Conservation (phyloP, 176 grass and related monocot species). For the Hordeum marinum region DNA sequence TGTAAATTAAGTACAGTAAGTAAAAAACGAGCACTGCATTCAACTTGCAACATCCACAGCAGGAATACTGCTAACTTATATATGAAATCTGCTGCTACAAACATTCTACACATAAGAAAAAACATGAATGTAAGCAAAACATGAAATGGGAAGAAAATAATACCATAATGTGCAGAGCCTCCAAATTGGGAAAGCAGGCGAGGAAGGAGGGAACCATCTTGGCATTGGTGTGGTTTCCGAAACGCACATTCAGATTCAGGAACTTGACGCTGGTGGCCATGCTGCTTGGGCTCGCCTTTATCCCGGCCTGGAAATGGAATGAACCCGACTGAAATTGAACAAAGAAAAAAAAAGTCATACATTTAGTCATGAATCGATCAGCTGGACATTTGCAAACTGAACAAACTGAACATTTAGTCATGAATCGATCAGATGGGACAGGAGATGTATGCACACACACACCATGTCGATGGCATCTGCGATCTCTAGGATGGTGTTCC, state of each 20-base stretch:
- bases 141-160: too few species aligned
- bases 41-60: too few species aligned
- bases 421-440: too few species aligned
- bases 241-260: neutral
- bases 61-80: too few species aligned
- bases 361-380: neutral
- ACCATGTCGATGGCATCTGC: neutral
- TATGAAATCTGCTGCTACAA: too few species aligned
- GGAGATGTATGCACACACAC: neutral
- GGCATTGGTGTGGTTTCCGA: neutral
- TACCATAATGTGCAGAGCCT: neutral
- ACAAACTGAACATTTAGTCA: neutral
- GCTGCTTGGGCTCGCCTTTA: neutral
- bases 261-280: neutral
- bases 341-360: too few species aligned
- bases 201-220: conserved; percentile 7
- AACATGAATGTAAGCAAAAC: neutral
- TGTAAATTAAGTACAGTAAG: too few species aligned
- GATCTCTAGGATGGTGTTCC: neutral
- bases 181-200: neutral
- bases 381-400: neutral
- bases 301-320: neutral
- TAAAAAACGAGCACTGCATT: too few species aligned
- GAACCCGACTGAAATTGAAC: too few species aligned
- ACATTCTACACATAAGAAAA: too few species aligned